Percentiles rank a stretch among this genome's conserved stretches.
phyloP scores from a whole-genome alignment of 306 rosid species.

The Ormosia emarginata region DNA sequence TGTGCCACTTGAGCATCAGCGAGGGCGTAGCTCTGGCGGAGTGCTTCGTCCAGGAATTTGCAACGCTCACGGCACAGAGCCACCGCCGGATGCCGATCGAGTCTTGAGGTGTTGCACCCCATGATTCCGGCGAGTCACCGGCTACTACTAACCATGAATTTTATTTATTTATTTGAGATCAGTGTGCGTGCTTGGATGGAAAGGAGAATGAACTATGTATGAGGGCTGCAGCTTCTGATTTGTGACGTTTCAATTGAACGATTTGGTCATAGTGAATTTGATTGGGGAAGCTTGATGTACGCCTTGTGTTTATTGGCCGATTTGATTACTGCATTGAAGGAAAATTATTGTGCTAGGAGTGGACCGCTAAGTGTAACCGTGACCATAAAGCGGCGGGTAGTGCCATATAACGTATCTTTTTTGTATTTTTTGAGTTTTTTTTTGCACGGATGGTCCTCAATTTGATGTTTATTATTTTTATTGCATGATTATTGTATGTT shows the following conservation, averaged over 20 bases:
- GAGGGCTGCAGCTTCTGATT: not conserved
- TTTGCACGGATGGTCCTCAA: not conserved
- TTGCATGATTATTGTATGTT: not conserved
- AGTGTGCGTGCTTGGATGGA: not conserved
- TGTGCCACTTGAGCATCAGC: slow-evolving; percentile 77
- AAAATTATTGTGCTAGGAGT: not conserved
- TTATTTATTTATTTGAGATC: not conserved
- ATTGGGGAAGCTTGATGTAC: slow-evolving; percentile 9
- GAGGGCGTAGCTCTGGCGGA: slow-evolving; percentile 53
- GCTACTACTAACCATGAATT: too few relatives aligned
- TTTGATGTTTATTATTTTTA: slow-evolving; percentile 8
- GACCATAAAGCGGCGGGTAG: slow-evolving; percentile 37
- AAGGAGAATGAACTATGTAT: not conserved
- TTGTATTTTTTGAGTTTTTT: not conserved
- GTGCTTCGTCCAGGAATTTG: slow-evolving; percentile 63
- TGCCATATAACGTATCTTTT: slow-evolving; percentile 53
- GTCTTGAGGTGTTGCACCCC: slow-evolving; percentile 77
- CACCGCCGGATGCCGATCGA: slow-evolving; percentile 71
- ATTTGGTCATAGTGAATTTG: not conserved
- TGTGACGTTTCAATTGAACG: not conserved
- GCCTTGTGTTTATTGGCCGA: not conserved
- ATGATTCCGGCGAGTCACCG: slow-evolving; percentile 22
- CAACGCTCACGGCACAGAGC: slow-evolving; percentile 85
- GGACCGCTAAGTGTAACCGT: slow-evolving; percentile 21
- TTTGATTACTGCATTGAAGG: slow-evolving; percentile 8